phyloP scores from a whole-genome alignment of 2,329 filamentous ascomycete species.

The Phoma herbarum region DNA sequence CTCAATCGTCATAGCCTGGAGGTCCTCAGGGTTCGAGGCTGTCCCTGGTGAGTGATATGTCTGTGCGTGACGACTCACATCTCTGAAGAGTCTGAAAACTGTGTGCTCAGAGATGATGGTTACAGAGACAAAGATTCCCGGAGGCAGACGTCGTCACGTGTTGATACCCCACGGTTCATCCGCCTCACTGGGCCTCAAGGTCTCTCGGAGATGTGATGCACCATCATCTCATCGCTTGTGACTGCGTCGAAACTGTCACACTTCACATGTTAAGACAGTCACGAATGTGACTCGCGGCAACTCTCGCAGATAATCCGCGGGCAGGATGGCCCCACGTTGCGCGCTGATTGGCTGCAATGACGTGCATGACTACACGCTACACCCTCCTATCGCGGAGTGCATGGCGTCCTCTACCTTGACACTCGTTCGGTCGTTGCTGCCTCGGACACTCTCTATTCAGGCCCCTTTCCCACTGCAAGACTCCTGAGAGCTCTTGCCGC shows the following conservation, averaged over 20 bases:
- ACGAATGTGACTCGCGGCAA: not conserved
- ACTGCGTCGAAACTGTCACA: too few relatives aligned
- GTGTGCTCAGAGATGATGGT: too few relatives aligned
- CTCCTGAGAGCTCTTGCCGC: not conserved
- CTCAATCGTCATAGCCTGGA: too few relatives aligned
- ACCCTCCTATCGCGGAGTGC: slow-evolving; percentile 31
- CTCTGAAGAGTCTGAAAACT: too few relatives aligned
- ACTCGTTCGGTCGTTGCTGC: slow-evolving; percentile 13
- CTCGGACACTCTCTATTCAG: slow-evolving; percentile 9
- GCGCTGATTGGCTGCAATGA: slow-evolving; percentile 39
- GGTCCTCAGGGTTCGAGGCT: too few relatives aligned
- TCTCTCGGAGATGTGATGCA: not conserved
- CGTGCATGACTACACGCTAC: slow-evolving; percentile 30
- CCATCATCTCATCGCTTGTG: not conserved
- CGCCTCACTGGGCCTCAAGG: too few relatives aligned
- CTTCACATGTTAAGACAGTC: not conserved
- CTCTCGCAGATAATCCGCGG: not conserved
- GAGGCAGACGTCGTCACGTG: too few relatives aligned
- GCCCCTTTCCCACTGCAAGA: not conserved
- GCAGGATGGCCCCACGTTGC: slow-evolving; percentile 32
- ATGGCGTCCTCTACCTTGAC: slow-evolving; percentile 28
- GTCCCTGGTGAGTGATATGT: too few relatives aligned
- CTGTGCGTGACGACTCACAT: too few relatives aligned
- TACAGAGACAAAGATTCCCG: too few relatives aligned
- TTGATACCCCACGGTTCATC: too few relatives aligned